These are phyloP conservation scores for Solanum sitiens DNA, from an alignment of 257 asterid genomes.

Conservation along the genomic window DNA sequence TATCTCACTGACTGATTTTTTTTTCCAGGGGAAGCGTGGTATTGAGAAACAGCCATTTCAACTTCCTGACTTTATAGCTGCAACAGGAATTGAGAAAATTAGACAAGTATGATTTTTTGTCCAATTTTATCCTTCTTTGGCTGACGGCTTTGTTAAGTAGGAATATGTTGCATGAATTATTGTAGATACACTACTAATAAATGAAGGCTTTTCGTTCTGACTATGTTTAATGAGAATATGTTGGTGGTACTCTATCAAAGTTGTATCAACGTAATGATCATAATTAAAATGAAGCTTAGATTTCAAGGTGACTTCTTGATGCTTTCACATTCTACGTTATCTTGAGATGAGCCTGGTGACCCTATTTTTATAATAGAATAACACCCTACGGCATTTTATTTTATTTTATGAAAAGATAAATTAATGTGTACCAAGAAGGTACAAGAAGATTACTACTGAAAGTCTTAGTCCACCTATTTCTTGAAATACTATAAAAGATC, in stretches of 20 bases:
- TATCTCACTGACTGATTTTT: constrained; percentile 29
- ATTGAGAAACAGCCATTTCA: constrained; percentile 95
- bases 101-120: constrained; percentile 63
- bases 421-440: background rate
- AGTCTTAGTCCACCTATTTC: background rate
- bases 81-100: constrained; percentile 98
- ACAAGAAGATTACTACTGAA: background rate
- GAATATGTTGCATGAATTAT: background rate
- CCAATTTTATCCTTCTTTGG: background rate
- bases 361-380: background rate
- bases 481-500: background rate
- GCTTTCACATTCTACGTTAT: background rate
- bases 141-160: background rate
- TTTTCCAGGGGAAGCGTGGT: constrained; percentile 96
- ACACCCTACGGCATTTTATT: background rate
- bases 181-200: background rate
- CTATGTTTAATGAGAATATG: background rate
- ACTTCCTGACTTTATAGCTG: constrained; percentile 98
- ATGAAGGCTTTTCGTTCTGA: background rate
- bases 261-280: background rate
- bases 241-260: background rate
- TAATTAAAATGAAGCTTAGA: background rate
- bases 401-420: background rate
- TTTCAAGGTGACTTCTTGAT: background rate
- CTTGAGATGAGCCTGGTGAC: background rate